Evolutionary conservation across 2,329 filamentous ascomycete genomes (phyloP).

Genomic region (Pseudopithomyces chartarum): DNA sequence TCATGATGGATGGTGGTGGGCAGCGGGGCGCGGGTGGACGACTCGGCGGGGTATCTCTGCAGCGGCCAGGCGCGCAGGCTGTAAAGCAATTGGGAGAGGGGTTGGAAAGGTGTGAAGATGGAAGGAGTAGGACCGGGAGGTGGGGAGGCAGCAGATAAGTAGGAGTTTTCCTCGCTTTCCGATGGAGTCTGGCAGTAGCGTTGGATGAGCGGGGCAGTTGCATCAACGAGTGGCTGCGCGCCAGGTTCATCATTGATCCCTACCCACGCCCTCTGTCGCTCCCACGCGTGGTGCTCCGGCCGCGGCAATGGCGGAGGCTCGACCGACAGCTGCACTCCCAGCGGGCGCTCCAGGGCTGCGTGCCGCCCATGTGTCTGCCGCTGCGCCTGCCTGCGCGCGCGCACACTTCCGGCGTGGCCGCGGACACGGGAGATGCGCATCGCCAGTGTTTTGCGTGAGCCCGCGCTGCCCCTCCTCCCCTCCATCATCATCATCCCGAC

Average conservation of each 20-base stretch:
- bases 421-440: slow-evolving; percentile 4
- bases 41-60: slow-evolving; percentile 36
- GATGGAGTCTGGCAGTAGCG: slow-evolving; percentile 35
- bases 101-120: slow-evolving; percentile 25
- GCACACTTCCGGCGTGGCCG: slow-evolving; percentile 9
- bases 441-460: background rate
- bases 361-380: background rate
- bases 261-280: slow-evolving; percentile 25
- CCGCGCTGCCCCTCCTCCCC: slow-evolving; percentile 14
- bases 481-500: slow-evolving; percentile 8
- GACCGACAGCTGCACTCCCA: slow-evolving; percentile 10
- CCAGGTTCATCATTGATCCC: slow-evolving; percentile 25
- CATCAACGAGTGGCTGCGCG: slow-evolving; percentile 14
- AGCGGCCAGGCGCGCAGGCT: slow-evolving; percentile 36
- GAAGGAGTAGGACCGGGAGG: slow-evolving; percentile 18
- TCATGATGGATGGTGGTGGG: slow-evolving; percentile 36
- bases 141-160: slow-evolving; percentile 37
- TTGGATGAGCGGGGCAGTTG: slow-evolving; percentile 34
- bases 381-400: background rate
- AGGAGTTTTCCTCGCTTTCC: slow-evolving; percentile 33
- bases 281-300: slow-evolving; percentile 30
- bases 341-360: no score
- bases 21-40: slow-evolving; percentile 8
- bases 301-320: slow-evolving; percentile 32
- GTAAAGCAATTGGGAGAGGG: slow-evolving; percentile 26